phyloP scores from a whole-genome alignment of 1,284 basidiomycete species.

The Cerrena zonata region DNA sequence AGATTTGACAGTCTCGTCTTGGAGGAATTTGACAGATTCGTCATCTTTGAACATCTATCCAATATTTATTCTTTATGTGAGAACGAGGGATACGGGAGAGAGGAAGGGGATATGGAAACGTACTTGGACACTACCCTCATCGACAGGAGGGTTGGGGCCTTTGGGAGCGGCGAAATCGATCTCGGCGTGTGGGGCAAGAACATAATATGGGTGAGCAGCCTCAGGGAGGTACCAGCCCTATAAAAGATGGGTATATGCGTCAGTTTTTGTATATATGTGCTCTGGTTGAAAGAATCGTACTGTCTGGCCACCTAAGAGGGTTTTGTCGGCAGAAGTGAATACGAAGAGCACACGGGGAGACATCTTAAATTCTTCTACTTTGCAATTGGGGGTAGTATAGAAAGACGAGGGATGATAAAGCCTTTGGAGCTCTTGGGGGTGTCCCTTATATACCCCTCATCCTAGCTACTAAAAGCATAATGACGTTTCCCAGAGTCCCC shows the following conservation, averaged over 20 bases:
- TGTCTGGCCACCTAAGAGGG: conserved; percentile 2
- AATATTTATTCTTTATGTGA: not conserved
- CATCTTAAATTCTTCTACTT: too few relatives aligned
- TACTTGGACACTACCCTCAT: conserved; percentile 54
- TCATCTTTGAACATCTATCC: conserved; percentile 52
- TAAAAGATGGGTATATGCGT: not conserved
- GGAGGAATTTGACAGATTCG: conserved; percentile 56
- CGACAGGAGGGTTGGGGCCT: conserved; percentile 71
- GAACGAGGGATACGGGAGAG: not conserved
- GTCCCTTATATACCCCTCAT: too few relatives aligned
- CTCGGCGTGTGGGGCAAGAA: conserved; percentile 48
- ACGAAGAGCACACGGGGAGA: conserved; percentile 7
- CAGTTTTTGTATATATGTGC: not conserved
- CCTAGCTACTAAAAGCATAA: too few relatives aligned
- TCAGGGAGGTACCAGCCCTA: conserved; percentile 71
- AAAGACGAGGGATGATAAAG: not conserved
- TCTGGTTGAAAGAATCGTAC: not conserved
- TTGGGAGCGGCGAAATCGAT: conserved; percentile 70
- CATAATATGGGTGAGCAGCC: conserved; percentile 77
- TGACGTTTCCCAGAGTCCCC: too few relatives aligned
- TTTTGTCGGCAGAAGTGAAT: conserved; percentile 7
- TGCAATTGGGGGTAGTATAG: not conserved
- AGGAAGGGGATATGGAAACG: conserved; percentile 1
- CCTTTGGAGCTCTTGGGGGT: not conserved
- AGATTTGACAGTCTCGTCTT: conserved; percentile 49